A percentile compares a stretch with the other conserved stretches of the same genome.
Conservation (phyloP, 441 rosid species). For the Gossypium gossypioides region DNA sequence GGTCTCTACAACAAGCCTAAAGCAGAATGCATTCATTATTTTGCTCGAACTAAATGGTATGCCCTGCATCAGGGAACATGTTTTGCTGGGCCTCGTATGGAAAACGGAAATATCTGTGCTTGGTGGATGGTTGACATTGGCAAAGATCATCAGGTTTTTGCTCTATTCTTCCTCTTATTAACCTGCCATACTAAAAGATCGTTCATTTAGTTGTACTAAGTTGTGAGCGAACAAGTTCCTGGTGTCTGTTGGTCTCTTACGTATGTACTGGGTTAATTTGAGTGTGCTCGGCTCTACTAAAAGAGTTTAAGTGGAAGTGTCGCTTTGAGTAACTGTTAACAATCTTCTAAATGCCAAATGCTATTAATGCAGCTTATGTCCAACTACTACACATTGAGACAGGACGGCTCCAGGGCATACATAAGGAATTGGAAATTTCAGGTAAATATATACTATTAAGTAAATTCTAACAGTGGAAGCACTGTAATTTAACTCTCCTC, state of each 20-base stretch:
- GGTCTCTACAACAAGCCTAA: neutral
- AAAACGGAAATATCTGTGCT: constrained; percentile 51
- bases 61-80: constrained; percentile 54
- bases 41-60: neutral
- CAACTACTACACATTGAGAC: constrained; percentile 82
- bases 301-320: too few species aligned
- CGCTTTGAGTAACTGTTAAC: neutral
- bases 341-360: neutral
- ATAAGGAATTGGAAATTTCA: constrained; percentile 75
- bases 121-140: constrained; percentile 98
- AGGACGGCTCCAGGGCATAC: constrained; percentile 80
- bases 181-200: neutral
- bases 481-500: neutral
- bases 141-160: constrained; percentile 76
- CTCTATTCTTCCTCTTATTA: neutral
- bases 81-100: constrained; percentile 78
- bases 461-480: neutral
- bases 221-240: neutral
- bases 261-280: neutral
- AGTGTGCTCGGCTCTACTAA: neutral
- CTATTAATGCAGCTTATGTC: constrained; percentile 75
- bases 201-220: neutral
- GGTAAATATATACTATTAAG: constrained; percentile 29
- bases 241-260: neutral
- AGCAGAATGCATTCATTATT: neutral